Conservation (phyloP, 2,329 filamentous ascomycete genomes). For the Aspergillus amoenus region DNA sequence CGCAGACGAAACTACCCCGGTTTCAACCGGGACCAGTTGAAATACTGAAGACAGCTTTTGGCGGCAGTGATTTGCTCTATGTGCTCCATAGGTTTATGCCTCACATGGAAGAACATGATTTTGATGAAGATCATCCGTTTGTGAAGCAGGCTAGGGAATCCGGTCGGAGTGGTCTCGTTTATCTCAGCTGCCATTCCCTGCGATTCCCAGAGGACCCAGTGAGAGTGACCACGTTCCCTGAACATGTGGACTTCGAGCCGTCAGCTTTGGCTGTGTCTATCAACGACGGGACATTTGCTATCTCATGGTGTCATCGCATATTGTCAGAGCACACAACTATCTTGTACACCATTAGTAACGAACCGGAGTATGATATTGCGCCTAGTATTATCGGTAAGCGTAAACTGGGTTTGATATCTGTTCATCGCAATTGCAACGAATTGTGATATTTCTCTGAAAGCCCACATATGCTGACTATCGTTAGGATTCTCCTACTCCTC, state of each 20-base stretch:
- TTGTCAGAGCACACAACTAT: constrained; percentile 26
- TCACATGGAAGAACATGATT: constrained; percentile 18
- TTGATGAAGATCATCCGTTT: constrained; percentile 30
- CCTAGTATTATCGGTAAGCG: constrained; percentile 23
- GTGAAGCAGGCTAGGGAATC: constrained; percentile 31
- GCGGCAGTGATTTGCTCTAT: constrained; percentile 23
- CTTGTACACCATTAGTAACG: constrained; percentile 25
- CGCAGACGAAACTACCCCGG: constrained; percentile 23
- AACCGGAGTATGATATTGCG: constrained; percentile 6
- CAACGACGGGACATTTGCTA: constrained; percentile 29
- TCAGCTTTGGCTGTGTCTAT: constrained; percentile 28
- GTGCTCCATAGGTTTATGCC: constrained; percentile 36
- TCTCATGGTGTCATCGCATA: constrained; percentile 37
- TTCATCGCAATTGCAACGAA: background rate
- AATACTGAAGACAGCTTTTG: constrained; percentile 33
- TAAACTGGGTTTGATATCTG: background rate
- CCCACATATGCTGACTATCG: background rate
- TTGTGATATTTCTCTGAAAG: background rate
- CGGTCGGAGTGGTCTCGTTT: constrained; percentile 21
- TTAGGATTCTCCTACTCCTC: background rate
- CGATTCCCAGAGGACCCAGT: constrained; percentile 12
- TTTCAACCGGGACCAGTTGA: constrained; percentile 28
- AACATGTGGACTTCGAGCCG: constrained; percentile 29
- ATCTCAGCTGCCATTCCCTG: constrained; percentile 31
- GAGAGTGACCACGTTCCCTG: constrained; percentile 29